Evolutionary conservation across 495 filamentous ascomycete genomes (phyloP), one percentile per base, ranked within the genome.

Genomic region (Penicillium dipodomyicola): DNA sequence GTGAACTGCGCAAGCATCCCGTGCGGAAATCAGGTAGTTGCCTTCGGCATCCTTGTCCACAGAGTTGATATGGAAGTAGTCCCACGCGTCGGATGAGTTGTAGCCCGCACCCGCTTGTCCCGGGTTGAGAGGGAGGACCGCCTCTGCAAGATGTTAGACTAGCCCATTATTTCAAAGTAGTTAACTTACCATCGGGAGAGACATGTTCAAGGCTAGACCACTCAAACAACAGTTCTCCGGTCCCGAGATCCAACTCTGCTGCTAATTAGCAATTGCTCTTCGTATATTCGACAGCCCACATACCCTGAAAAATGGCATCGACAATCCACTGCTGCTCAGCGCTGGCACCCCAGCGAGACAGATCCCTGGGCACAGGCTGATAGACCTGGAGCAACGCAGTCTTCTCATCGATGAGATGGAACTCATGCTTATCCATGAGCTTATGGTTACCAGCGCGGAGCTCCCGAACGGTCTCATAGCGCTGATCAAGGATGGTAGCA

Each of bases 1-100:
- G 65, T 79, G 78, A 11, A 85, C 72, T 19, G 79, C 69, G 56
- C 76, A 78, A 22, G 75, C 73, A 61, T 84, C 75, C 5, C 82
- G 79, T 3, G 79, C 78, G 0, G 81, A 84, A 50, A 85, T 77
- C 7, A 85, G 65, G 56, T 83, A 85, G 66, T 82, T 76, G 8
- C 81, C 80, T 6, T 65, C 59, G 14, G 47, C 41, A 48, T 72
- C 69, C 53, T 74, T 74, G 59, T 74, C 69, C 41, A 72, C 69
- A 20, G 66, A 72, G 52, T 71, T 74, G 54, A 72, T 69, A 43
- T 71, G 69, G 61, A 77, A 78, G 32, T 67, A 78, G 54, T 78
- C 73, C 58, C 64, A 79, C 5, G 76, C 70, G 49, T 73, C 70
- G 0, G 70, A 71, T n/a, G 70, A 73, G 57, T 70, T 73, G 52